A percentile compares a stretch with the other conserved stretches of the same genome.
phyloP scores from a whole-genome alignment of 2,329 filamentous ascomycete genomes.

The Knufia petricola region DNA sequence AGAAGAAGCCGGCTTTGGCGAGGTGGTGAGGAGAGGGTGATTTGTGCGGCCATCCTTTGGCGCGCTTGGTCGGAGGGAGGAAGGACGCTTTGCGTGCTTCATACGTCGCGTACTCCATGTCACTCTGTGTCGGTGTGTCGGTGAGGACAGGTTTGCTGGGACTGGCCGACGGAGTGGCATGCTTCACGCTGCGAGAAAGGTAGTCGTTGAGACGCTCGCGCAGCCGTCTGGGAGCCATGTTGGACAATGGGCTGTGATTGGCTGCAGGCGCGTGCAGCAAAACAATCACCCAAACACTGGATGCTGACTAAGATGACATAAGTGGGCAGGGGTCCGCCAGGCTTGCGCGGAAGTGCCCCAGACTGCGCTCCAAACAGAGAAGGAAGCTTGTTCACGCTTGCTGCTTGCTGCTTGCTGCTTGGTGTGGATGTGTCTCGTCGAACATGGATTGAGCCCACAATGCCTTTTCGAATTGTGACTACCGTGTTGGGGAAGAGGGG shows the following conservation, averaged over 20 bases:
- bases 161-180: neutral
- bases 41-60: conserved; percentile 69
- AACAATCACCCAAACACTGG: neutral
- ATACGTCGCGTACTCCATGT: conserved; percentile 42
- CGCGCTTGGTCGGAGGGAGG: conserved; percentile 49
- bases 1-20: conserved; percentile 85
- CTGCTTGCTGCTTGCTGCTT: too few species aligned
- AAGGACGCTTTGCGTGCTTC: conserved; percentile 77
- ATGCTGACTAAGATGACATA: conserved; percentile 9
- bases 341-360: neutral
- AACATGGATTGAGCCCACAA: conserved; percentile 5
- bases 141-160: neutral
- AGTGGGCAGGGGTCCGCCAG: too few species aligned
- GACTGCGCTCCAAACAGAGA: neutral
- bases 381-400: neutral
- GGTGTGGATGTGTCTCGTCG: too few species aligned
- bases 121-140: neutral
- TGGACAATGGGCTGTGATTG: neutral
- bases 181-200: neutral
- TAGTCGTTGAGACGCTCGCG: conserved; percentile 7
- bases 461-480: conserved; percentile 19
- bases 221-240: conserved; percentile 3
- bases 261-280: conserved; percentile 6
- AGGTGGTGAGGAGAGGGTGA: conserved; percentile 61
- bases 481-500: conserved; percentile 23